These are phyloP conservation scores for Apiospora pterosperma DNA, from an alignment of 2,329 filamentous ascomycete species.

Conservation along the genomic window DNA sequence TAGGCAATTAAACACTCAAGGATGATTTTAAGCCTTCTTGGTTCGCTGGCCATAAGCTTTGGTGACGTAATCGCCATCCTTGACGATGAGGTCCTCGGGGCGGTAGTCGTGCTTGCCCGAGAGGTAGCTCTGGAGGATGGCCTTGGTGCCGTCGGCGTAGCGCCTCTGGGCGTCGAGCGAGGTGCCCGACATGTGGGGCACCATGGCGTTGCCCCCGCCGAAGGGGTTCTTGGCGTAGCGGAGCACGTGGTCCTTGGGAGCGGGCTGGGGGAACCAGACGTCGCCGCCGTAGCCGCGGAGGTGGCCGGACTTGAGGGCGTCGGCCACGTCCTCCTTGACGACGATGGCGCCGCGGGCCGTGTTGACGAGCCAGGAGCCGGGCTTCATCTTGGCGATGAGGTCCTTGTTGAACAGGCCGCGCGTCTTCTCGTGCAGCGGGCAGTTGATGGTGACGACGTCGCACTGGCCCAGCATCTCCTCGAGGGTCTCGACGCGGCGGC, in stretches of 20 bases:
- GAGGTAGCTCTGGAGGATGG: slow-evolving; percentile 89
- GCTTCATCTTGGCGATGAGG: slow-evolving; percentile 98
- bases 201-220: slow-evolving; percentile 97
- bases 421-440: slow-evolving; percentile 97
- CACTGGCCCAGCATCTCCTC: slow-evolving; percentile 95
- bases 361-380: slow-evolving; percentile 95
- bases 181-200: slow-evolving; percentile 97
- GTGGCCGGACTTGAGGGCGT: slow-evolving; percentile 86
- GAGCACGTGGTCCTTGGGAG: slow-evolving; percentile 87
- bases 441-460: slow-evolving; percentile 99
- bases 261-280: slow-evolving; percentile 97
- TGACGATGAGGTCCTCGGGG: slow-evolving; percentile 85
- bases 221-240: slow-evolving; percentile 91
- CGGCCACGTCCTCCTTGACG: slow-evolving; percentile 98
- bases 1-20: neutral
- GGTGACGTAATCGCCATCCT: slow-evolving; percentile 88
- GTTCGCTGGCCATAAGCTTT: slow-evolving; percentile 82
- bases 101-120: slow-evolving; percentile 83
- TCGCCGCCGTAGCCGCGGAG: slow-evolving; percentile 86
- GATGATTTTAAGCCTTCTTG: slow-evolving; percentile 31
- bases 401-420: slow-evolving; percentile 98
- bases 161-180: slow-evolving; percentile 97
- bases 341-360: slow-evolving; percentile 98
- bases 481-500: slow-evolving; percentile 80
- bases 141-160: slow-evolving; percentile 84